These are phyloP conservation scores for Linum tenue DNA, from an alignment of 345 rosid species.

Conservation along the genomic window DNA sequence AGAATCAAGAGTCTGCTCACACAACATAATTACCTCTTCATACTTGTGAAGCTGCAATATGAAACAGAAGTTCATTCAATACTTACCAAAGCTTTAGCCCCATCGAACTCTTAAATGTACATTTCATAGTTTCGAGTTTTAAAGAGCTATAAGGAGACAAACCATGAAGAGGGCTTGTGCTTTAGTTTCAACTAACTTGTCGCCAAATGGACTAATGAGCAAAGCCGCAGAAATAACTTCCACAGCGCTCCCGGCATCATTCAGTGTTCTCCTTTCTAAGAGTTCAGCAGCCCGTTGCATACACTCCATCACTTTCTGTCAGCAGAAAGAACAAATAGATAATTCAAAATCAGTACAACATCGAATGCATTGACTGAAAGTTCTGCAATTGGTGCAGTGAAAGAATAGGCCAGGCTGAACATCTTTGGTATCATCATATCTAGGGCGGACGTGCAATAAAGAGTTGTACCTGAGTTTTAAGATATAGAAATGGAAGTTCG, in stretches of 20 bases:
- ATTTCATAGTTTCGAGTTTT: background rate
- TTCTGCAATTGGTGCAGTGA: no score
- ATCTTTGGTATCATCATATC: no score
- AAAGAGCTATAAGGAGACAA: constrained; percentile 8
- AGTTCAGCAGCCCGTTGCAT: constrained; percentile 43
- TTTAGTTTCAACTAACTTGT: constrained; percentile 74
- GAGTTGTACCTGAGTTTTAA: no score
- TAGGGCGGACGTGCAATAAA: no score
- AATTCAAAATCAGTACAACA: no score
- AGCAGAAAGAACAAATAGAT: constrained; percentile 15
- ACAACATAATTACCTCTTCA: constrained; percentile 75
- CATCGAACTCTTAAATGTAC: background rate
- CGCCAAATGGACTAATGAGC: constrained; percentile 53
- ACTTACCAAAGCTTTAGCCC: constrained; percentile 1
- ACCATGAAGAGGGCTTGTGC: constrained; percentile 77
- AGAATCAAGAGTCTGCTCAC: constrained; percentile 66
- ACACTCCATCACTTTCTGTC: constrained; percentile 74
- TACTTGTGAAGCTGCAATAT: constrained; percentile 63
- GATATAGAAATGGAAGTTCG: background rate
- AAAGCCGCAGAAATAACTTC: constrained; percentile 61
- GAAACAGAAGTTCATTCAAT: constrained; percentile 20
- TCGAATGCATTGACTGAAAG: no score
- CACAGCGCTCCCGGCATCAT: constrained; percentile 50
- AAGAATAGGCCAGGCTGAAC: no score
- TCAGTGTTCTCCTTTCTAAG: constrained; percentile 38